Evolutionary conservation across 768 basidiomycete genomes (phyloP), one percentile per base, ranked within the genome.

Genomic region (Amanita pseudoporphyria): DNA sequence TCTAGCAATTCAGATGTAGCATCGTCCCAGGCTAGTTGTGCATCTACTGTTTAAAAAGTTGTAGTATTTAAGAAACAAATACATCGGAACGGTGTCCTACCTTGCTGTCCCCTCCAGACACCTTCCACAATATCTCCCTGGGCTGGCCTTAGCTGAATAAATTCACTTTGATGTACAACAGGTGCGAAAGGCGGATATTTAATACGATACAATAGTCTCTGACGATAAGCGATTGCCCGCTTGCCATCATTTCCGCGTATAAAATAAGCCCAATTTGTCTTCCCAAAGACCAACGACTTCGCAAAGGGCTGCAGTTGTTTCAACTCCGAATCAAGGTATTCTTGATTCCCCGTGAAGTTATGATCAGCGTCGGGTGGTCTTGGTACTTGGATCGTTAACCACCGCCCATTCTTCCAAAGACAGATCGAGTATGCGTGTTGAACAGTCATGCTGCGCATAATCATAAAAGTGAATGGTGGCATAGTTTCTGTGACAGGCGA

Each of bases 101-200:
- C 68, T 60, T 65, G 62, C 50, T 58, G 62, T 9, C 65, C 68
- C 21, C 65, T 63, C 68, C 70, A 73, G 22, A 65, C 56, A 1
- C 68, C 71, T 18, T 63, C 54, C 40, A 68, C 57, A 19, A 64
- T n/a, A 60, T 30, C 60, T 56, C 14, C 53, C 57, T 39, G 36
- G 33, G 58, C 56, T 45, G 65, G 70, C n/a, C 63, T 63, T 0
- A 64, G 64, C 40, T 67, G 65, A 12, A 58, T 49, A 10, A 74
- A 57, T n/a, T 73, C 71, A 6, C 56, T 58, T 42, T 69, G 67
- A n/a, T 63, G 59, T 19, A 73, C 65, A 4, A 62, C 53, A 30
- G 62, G 63, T 1, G 64, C 66, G 68, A 68, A 72, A 18, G 60
- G 59, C 14, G 62, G 63, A 43, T 63, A 67, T 14, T 63, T 56